Conservation (phyloP, 2,329 filamentous ascomycete genomes). For the Epichloe typhina region DNA sequence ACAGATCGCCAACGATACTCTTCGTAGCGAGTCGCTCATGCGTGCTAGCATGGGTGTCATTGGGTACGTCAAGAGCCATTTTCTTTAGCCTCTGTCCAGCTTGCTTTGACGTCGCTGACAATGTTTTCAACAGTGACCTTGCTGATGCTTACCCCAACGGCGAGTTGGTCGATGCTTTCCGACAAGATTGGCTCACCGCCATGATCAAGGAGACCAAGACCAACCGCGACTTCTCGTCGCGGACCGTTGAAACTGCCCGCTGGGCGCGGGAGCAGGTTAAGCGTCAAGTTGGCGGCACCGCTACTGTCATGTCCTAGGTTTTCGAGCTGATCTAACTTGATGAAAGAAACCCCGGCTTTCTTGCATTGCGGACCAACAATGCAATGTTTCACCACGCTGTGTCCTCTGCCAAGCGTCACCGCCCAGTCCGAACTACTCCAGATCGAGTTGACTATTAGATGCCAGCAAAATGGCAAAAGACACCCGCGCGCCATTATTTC, state of each 20-base stretch:
- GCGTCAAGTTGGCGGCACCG: constrained; percentile 55
- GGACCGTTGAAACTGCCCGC: constrained; percentile 86
- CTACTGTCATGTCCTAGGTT: constrained; percentile 36
- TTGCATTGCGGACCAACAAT: constrained; percentile 2
- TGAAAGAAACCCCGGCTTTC: background rate
- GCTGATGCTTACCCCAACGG: constrained; percentile 88
- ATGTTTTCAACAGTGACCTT: constrained; percentile 54
- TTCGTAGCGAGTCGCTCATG: constrained; percentile 84
- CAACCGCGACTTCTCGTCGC: constrained; percentile 72
- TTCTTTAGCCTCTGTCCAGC: background rate
- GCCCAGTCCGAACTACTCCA: background rate
- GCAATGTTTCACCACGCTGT: background rate
- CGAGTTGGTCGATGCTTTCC: constrained; percentile 73
- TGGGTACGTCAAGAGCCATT: constrained; percentile 48
- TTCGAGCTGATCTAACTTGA: constrained; percentile 16
- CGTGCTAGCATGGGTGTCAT: constrained; percentile 95
- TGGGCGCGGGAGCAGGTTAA: constrained; percentile 98
- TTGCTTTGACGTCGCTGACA: constrained; percentile 4
- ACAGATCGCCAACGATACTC: constrained; percentile 65
- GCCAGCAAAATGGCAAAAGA: background rate
- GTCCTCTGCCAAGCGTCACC: background rate
- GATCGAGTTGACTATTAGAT: background rate
- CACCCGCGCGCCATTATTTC: constrained; percentile 6
- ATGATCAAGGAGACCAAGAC: constrained; percentile 87
- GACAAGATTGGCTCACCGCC: constrained; percentile 75